These are phyloP conservation scores for Cavenderia fasciculata DNA, from an alignment of 78 protist species.

Conservation along the genomic window DNA sequence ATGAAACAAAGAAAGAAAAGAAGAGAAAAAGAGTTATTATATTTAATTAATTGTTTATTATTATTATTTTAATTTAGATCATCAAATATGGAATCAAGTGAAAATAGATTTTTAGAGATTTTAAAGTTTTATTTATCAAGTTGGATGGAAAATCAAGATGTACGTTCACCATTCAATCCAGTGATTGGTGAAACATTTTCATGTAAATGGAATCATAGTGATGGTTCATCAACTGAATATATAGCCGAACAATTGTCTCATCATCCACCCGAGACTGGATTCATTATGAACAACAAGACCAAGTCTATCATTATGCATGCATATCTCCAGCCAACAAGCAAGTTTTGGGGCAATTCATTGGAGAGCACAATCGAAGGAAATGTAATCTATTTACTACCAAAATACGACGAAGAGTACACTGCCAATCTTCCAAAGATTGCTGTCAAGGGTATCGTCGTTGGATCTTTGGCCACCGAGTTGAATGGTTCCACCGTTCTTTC, in stretches of 20 bases:
- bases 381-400: conserved; percentile 13
- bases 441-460: conserved; percentile 65
- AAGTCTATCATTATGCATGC: conserved; percentile 33
- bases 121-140: conserved; percentile 64
- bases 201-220: conserved; percentile 52
- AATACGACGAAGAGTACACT: conserved; percentile 12
- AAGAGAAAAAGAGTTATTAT: conserved; percentile 1
- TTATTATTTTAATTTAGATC: not conserved
- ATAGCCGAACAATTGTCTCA: conserved; percentile 53
- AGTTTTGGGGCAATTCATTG: conserved; percentile 66
- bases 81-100: conserved; percentile 23
- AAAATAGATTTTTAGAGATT: conserved; percentile 46
- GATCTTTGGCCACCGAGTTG: conserved; percentile 31
- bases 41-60: not conserved
- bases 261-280: conserved; percentile 60
- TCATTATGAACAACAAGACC: conserved; percentile 25
- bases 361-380: conserved; percentile 62
- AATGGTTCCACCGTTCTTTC: conserved; percentile 24
- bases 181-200: conserved; percentile 30
- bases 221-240: conserved; percentile 49
- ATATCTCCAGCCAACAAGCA: conserved; percentile 34
- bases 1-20: not conserved
- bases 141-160: conserved; percentile 23
- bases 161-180: conserved; percentile 63
- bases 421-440: conserved; percentile 66